Conservation (phyloP, 495 filamentous ascomycete species). For the Darksidea phi region DNA sequence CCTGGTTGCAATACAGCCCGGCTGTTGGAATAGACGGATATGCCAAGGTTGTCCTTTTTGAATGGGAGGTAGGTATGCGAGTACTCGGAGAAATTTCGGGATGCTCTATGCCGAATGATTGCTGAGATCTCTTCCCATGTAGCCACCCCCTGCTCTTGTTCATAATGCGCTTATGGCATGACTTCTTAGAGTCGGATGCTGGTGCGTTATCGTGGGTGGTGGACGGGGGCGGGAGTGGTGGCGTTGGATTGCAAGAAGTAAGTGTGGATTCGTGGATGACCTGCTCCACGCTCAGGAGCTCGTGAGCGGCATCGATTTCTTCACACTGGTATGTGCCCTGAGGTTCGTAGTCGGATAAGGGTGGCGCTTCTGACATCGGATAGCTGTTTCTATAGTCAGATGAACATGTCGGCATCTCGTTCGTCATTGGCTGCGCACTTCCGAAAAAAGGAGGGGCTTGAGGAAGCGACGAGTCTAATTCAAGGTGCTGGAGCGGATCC, state of each 20-base stretch:
- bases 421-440: not conserved
- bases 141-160: not conserved
- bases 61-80: not conserved
- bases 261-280: not conserved
- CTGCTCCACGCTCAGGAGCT: not conserved
- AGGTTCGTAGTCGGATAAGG: not conserved
- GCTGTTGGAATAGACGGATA: not conserved
- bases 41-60: not conserved
- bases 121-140: not conserved
- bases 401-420: not conserved
- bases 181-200: not conserved
- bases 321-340: not conserved
- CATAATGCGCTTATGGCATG: not conserved
- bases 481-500: not conserved
- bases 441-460: not conserved
- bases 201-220: not conserved
- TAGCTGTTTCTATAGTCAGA: conserved; percentile 1
- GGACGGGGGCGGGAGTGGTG: not conserved
- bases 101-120: not conserved
- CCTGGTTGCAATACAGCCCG: too few relatives aligned
- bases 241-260: not conserved
- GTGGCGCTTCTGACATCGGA: not conserved
- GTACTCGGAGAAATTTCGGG: not conserved
- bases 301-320: not conserved
- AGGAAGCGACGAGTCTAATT: not conserved